Conservation (phyloP, 208 protist genomes). For the Acanthamoeba royreba region DNA sequence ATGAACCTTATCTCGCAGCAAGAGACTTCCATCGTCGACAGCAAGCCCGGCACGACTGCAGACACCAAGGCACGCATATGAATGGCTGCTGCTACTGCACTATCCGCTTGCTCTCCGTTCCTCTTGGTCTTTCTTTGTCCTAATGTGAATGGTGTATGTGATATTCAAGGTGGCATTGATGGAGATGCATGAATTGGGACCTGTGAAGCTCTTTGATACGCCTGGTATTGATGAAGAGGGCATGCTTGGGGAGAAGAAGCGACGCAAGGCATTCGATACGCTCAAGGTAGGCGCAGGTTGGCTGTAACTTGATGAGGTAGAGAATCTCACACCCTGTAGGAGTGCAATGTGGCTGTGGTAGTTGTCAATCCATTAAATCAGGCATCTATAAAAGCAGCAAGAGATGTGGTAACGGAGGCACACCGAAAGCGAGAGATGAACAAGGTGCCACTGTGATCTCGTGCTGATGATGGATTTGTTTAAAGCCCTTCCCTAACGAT, state of each 20-base stretch:
- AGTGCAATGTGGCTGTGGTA: constrained; percentile 63
- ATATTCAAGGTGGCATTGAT: constrained; percentile 63
- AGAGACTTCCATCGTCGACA: constrained; percentile 74
- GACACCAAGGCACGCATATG: constrained; percentile 62
- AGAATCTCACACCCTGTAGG: too few relatives aligned
- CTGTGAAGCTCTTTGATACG: constrained; percentile 75
- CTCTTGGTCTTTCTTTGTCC: too few relatives aligned
- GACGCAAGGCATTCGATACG: constrained; percentile 54
- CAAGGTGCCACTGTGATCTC: too few relatives aligned
- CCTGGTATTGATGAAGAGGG: constrained; percentile 70
- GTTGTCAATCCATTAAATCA: constrained; percentile 52
- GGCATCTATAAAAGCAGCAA: neutral
- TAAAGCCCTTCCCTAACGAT: too few relatives aligned
- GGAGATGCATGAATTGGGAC: constrained; percentile 71
- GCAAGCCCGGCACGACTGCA: constrained; percentile 74
- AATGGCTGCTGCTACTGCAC: neutral
- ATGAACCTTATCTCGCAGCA: constrained; percentile 73
- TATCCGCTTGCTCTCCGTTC: neutral
- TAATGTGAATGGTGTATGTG: too few relatives aligned
- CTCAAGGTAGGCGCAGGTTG: neutral
- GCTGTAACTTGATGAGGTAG: too few relatives aligned
- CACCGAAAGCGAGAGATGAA: neutral
- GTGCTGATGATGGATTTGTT: too few relatives aligned
- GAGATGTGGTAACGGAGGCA: neutral
- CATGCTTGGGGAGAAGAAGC: constrained; percentile 66